These are phyloP conservation scores for Ogataea corticis DNA, from an alignment of 805 yeast species.

Conservation along the genomic window DNA sequence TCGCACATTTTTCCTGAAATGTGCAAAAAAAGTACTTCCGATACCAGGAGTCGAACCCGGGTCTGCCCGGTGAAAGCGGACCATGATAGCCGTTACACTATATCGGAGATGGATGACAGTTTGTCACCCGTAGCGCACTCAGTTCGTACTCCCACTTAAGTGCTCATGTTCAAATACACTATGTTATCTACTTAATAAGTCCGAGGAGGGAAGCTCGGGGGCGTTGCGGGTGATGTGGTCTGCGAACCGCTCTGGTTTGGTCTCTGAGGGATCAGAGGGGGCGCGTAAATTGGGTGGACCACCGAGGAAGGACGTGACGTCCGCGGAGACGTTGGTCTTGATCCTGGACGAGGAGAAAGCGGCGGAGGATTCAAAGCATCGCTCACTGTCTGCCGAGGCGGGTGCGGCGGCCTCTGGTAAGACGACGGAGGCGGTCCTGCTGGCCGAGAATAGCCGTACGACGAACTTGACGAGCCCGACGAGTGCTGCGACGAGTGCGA, in stretches of 20 bases:
- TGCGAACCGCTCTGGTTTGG: neutral
- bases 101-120: conserved; percentile 49
- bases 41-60: conserved; percentile 89
- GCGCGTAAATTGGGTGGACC: conserved; percentile 19
- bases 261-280: conserved; percentile 15
- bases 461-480: neutral
- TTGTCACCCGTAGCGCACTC: neutral
- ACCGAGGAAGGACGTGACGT: neutral
- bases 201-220: conserved; percentile 2
- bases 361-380: neutral
- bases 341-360: neutral
- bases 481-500: conserved; percentile 2
- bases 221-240: neutral
- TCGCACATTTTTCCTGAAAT: no score
- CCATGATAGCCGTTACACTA: conserved; percentile 87
- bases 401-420: conserved; percentile 5
- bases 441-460: conserved; percentile 2
- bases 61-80: conserved; percentile 85
- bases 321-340: neutral
- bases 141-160: no score
- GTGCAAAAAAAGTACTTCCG: conserved; percentile 44
- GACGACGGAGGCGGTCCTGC: conserved; percentile 6
- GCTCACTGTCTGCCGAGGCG: conserved; percentile 5
- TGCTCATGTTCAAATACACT: neutral
- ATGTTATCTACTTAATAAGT: neutral